These are phyloP conservation scores for Saccharomycopsis fodiens DNA, from an alignment of 805 yeast genomes.

Conservation along the genomic window DNA sequence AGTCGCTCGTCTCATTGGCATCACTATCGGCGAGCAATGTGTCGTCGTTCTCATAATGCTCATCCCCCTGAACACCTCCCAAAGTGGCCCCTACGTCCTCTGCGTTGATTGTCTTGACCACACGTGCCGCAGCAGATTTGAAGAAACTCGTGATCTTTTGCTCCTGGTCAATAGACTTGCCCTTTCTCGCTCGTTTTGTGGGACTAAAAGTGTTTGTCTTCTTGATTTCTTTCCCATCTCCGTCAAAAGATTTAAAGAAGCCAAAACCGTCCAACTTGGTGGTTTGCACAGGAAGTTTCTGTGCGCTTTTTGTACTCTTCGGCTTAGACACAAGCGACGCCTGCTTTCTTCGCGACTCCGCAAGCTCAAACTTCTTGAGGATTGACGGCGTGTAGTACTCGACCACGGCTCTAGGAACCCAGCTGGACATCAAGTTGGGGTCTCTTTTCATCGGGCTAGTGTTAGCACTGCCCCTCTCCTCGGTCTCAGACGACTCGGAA, in stretches of 20 bases:
- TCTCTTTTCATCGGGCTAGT: not conserved
- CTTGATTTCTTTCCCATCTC: not conserved
- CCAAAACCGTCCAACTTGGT: conserved; percentile 5
- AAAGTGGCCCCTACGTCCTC: too few relatives aligned
- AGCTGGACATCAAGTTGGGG: conserved; percentile 1
- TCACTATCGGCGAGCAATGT: too few relatives aligned
- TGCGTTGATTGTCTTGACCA: too few relatives aligned
- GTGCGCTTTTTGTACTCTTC: not conserved
- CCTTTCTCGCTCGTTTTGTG: too few relatives aligned
- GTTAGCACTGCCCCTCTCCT: not conserved
- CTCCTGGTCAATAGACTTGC: not conserved
- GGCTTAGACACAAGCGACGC: not conserved
- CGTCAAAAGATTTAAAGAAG: not conserved
- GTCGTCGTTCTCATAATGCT: too few relatives aligned
- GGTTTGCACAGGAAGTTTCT: not conserved
- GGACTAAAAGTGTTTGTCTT: too few relatives aligned
- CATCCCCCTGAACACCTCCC: too few relatives aligned
- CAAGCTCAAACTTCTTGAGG: conserved; percentile 4
- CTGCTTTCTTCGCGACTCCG: not conserved
- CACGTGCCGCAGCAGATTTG: not conserved
- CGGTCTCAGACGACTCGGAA: not conserved
- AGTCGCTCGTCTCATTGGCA: too few relatives aligned
- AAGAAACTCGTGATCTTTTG: not conserved
- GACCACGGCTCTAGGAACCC: conserved; percentile 10
- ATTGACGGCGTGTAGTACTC: conserved; percentile 11